phyloP scores from a whole-genome alignment of 768 basidiomycete species.

The Pholiota microspora region DNA sequence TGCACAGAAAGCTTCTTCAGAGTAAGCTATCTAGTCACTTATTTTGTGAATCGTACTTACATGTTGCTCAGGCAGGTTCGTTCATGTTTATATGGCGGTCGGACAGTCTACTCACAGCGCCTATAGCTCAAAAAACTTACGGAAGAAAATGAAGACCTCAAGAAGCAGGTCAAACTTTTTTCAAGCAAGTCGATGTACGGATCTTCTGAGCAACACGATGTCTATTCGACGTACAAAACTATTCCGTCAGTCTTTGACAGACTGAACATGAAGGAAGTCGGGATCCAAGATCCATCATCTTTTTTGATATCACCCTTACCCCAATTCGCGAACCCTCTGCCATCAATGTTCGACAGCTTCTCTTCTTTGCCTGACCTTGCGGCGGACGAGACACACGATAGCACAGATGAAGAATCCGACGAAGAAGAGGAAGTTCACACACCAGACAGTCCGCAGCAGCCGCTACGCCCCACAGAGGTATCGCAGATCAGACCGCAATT shows the following conservation, averaged over 20 bases:
- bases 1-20: slow-evolving; percentile 37
- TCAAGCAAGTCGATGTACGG: background rate
- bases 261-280: slow-evolving; percentile 29
- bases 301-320: slow-evolving; percentile 43
- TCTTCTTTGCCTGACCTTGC: slow-evolving; percentile 35
- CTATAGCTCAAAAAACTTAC: slow-evolving; percentile 21
- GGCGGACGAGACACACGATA: slow-evolving; percentile 20
- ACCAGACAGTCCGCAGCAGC: slow-evolving; percentile 17
- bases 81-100: background rate
- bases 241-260: slow-evolving; percentile 22
- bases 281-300: slow-evolving; percentile 30
- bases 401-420: slow-evolving; percentile 17
- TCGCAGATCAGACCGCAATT: slow-evolving; percentile 1
- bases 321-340: slow-evolving; percentile 34
- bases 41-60: background rate
- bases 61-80: slow-evolving; percentile 20
- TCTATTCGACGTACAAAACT: background rate
- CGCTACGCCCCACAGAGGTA: slow-evolving; percentile 2
- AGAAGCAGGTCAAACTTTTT: background rate
- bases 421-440: slow-evolving; percentile 24
- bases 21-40: slow-evolving; percentile 30
- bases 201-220: background rate
- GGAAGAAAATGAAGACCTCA: slow-evolving; percentile 16
- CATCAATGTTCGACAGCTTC: slow-evolving; percentile 29
- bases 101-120: background rate